Percentiles rank a stretch among this genome's conserved stretches.
Conservation (phyloP, 2,329 filamentous ascomycete species). For the Cordyceps farinosa region DNA sequence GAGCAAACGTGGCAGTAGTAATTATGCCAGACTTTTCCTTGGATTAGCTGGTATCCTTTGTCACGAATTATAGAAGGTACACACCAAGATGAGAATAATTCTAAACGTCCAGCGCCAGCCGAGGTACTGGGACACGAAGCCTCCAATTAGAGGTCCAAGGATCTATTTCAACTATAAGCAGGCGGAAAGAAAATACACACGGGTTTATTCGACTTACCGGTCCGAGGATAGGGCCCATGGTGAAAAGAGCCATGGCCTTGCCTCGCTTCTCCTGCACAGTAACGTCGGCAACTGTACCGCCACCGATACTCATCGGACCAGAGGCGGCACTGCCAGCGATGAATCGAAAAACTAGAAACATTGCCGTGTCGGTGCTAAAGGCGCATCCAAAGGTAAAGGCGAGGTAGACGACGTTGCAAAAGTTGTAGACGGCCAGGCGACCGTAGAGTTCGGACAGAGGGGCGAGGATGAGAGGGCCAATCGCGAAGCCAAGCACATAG, state of each 20-base stretch:
- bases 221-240: constrained; percentile 56
- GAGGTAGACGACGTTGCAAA: constrained; percentile 46
- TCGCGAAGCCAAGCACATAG: constrained; percentile 43
- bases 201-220: too few species aligned
- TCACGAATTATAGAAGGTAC: not conserved
- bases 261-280: constrained; percentile 52
- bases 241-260: constrained; percentile 60
- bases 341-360: constrained; percentile 59
- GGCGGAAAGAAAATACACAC: too few species aligned
- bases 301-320: constrained; percentile 55
- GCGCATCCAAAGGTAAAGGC: constrained; percentile 41
- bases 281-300: constrained; percentile 63
- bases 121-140: constrained; percentile 42
- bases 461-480: constrained; percentile 60
- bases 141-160: constrained; percentile 35
- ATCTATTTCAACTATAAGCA: too few species aligned
- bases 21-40: not conserved
- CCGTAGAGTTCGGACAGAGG: constrained; percentile 60
- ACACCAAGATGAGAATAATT: constrained; percentile 42
- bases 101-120: constrained; percentile 51
- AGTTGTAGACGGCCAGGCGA: constrained; percentile 35
- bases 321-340: constrained; percentile 54
- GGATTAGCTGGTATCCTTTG: too few species aligned
- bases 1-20: too few species aligned
- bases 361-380: constrained; percentile 40